Base-by-base conservation (phyloP, 2,329 filamentous ascomycete species). In the Periconia macrospinosa region DNA sequence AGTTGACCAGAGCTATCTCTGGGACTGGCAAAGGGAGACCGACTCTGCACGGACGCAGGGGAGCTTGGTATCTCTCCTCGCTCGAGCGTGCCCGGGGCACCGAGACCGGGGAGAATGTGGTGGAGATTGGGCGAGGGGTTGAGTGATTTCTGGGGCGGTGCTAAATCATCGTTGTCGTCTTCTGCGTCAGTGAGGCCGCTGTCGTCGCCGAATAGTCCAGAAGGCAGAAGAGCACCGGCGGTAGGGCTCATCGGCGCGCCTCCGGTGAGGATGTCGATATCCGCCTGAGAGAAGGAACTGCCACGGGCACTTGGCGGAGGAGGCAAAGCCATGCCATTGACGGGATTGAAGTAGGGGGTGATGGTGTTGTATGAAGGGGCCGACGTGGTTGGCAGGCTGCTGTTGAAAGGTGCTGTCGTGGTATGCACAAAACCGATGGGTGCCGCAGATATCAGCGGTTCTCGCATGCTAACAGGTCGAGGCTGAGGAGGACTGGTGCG, bases 171-270 rank as follows among this genome's bases (percentile, higher is more conserved):
- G 10, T 27, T 27, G 23, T 70, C 63, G 14, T 72, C 64, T 37
- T 72, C 70, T 10, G 61, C 59, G 41, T 72, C 69, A 0, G 63
- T 70, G 45, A 67, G 76, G 15, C 87, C 86, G 40, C 86, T 80
- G 11, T 89, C 87, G 48, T 88, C 85, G 6, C 81, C 81, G 47
- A 86, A 79, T 3, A 88, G 76, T 54, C 83, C 85, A 1, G 89
- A 89, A 0, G 90, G 90, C 15, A 95, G 76, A 3, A 93, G 78
- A 15, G 87, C 83, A 27, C 88, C 86, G 2, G 90, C 90, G 3
- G 88, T 89, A 1, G 90, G 90, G 63, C 89, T 92, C 69, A 93
- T 83, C 1, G 88, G 88, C 2, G 88, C 89, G 27, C 84, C 86
- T 17, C 80, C 82, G 2, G 81, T 85, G 35, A 88, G 70, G 17